Evolutionary conservation across 2,329 filamentous ascomycete genomes (phyloP), one percentile per base, ranked within the genome.

Genomic region (Aspergillus fischeri): DNA sequence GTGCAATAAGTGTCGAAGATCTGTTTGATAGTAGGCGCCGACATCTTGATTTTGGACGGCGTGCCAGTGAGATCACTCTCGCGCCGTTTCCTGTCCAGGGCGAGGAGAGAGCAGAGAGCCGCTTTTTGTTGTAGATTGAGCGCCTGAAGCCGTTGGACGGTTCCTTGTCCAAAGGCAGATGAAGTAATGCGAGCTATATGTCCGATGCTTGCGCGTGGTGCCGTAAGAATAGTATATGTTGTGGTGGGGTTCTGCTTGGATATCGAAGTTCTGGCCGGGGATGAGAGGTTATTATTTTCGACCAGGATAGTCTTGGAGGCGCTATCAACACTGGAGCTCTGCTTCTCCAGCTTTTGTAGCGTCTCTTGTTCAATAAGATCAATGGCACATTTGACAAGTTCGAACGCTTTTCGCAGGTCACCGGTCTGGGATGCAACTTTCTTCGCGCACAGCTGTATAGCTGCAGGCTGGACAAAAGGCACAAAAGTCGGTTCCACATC

Each of bases 81-180:
- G 67, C 77, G 66, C 77, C 83, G 56, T 61, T 86, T 86, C 66
- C 89, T 90, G 72, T 97, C 92, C n/a, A 94, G 85, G 2, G 91
- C 91, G 42, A 93, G 83, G 14, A 99, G 81, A 0, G 93, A 86
- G 76, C 94, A 99, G 9, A 99, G 81, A 0, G 93, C 92, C 3
- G 93, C 94, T 73, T 96, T 97, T 74, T 99, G 94, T 71, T 99
- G 95, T 2, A 99, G 82, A 71, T 97, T 99, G 56, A 99, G 84
- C 4, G 87, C 86, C 73, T 90, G 88, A 14, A 99, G 84, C 57
- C 94, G 86, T 66, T 97, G 91, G 11, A 82, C 85, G 1, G 92
- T 89, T 38, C 92, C 92, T 65, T 97, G 93, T 71, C 90, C 91
- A 74, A 99, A 97, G 1, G 91, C 90, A 3, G 91, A 86, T 0